A percentile compares a stretch with the other conserved stretches of the same genome.
Conservation (phyloP, 2,329 filamentous ascomycete genomes). For the Leptographium flavum region DNA sequence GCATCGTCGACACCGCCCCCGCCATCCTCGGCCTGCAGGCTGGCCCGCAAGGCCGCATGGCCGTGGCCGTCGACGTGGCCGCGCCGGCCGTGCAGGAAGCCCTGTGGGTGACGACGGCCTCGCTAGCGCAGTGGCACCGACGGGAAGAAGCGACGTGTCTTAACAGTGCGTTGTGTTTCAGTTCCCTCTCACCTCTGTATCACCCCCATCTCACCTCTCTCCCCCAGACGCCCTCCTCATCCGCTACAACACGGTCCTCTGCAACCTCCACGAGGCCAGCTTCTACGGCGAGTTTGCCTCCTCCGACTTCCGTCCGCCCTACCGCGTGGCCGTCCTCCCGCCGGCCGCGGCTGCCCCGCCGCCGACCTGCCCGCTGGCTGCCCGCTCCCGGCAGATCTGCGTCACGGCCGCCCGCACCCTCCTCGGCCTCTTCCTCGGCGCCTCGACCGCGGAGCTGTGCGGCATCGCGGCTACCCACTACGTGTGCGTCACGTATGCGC, state of each 20-base stretch:
- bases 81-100: slow-evolving; percentile 2
- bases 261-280: slow-evolving; percentile 6
- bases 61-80: not conserved
- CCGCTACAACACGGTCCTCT: slow-evolving; percentile 6
- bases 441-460: slow-evolving; percentile 5
- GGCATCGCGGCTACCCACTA: slow-evolving; percentile 4
- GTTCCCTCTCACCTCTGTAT: too few species aligned
- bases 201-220: too few species aligned
- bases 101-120: slow-evolving; percentile 1
- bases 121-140: slow-evolving; percentile 6
- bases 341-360: not conserved
- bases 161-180: slow-evolving; percentile 3
- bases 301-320: slow-evolving; percentile 7
- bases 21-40: not conserved
- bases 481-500: slow-evolving; percentile 7
- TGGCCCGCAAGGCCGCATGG: not conserved
- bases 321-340: slow-evolving; percentile 5
- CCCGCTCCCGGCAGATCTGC: slow-evolving; percentile 2
- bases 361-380: not conserved
- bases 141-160: not conserved
- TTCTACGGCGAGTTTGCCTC: slow-evolving; percentile 9
- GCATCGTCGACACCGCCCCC: slow-evolving; percentile 2
- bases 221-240: slow-evolving; percentile 7
- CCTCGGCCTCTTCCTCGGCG: slow-evolving; percentile 5
- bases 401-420: slow-evolving; percentile 4